A percentile compares a stretch with the other conserved stretches of the same genome.
Conservation (phyloP, 2,329 filamentous ascomycete genomes). For the Phyllosticta paracitricarpa region DNA sequence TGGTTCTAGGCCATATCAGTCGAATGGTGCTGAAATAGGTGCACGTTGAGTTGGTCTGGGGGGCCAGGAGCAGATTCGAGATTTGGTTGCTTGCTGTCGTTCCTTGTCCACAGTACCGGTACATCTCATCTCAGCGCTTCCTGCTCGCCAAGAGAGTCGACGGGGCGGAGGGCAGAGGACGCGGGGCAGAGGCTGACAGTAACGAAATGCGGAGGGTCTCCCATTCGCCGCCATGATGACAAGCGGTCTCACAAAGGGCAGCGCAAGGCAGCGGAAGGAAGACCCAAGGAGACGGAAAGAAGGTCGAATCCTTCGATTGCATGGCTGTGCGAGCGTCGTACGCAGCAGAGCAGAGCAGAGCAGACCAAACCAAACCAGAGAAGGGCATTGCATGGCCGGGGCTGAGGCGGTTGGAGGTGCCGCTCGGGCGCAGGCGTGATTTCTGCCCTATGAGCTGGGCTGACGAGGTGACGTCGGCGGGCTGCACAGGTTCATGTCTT, state of each 20-base stretch:
- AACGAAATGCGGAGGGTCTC: background rate
- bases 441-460: background rate
- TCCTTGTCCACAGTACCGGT: background rate
- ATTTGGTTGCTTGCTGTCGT: background rate
- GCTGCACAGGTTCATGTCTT: background rate
- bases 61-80: background rate
- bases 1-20: background rate
- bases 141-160: background rate
- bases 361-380: too few relatives aligned
- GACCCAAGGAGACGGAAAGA: background rate
- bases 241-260: background rate
- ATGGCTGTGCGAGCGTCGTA: background rate
- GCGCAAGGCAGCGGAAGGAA: background rate
- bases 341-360: background rate
- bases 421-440: background rate
- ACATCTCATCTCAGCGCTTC: background rate
- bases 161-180: background rate
- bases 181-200: background rate
- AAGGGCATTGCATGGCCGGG: background rate
- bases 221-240: background rate
- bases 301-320: background rate
- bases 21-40: background rate
- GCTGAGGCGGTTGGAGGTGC: background rate
- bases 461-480: background rate
- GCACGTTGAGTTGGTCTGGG: background rate